Evolutionary conservation across 768 basidiomycete genomes (phyloP).

Genomic region (Piloderma croceum): DNA sequence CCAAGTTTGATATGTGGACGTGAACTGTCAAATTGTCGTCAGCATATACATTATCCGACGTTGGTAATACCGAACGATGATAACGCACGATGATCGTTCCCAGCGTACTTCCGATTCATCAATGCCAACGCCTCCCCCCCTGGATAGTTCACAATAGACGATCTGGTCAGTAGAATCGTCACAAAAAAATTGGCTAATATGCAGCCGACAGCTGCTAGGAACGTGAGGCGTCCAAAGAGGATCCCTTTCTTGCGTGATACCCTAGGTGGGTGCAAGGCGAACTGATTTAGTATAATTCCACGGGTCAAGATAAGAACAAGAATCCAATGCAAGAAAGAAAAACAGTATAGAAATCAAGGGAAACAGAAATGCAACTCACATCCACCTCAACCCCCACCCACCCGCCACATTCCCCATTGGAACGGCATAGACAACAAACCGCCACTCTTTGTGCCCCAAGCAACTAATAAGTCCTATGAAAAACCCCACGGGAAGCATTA

Average conservation of each 20-base stretch:
- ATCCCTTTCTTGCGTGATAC: conserved; percentile 43
- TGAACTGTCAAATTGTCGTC: conserved; percentile 23
- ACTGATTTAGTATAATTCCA: too few species aligned
- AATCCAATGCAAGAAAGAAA: neutral
- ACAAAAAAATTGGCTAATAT: conserved; percentile 47
- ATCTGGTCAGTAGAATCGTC: conserved; percentile 47
- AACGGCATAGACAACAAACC: conserved; percentile 86
- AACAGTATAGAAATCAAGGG: too few species aligned
- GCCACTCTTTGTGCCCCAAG: conserved; percentile 95
- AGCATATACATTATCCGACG: neutral
- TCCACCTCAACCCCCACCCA: conserved; percentile 52
- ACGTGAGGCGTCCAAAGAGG: conserved; percentile 39
- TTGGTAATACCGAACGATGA: neutral
- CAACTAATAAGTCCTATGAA: conserved; percentile 65
- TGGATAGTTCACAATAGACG: conserved; percentile 81
- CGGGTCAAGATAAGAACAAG: neutral
- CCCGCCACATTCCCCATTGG: conserved; percentile 79
- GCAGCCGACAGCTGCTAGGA: conserved; percentile 41
- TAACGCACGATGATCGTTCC: conserved; percentile 25
- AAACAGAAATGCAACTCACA: conserved; percentile 48
- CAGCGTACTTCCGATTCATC: conserved; percentile 51
- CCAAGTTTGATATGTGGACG: conserved; percentile 79
- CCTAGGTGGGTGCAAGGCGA: conserved; percentile 29
- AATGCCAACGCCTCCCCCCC: conserved; percentile 68
- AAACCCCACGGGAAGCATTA: conserved; percentile 45